These are phyloP conservation scores for Westerdykella aurantiaca DNA, from an alignment of 2,329 filamentous ascomycete species.

Conservation along the genomic window DNA sequence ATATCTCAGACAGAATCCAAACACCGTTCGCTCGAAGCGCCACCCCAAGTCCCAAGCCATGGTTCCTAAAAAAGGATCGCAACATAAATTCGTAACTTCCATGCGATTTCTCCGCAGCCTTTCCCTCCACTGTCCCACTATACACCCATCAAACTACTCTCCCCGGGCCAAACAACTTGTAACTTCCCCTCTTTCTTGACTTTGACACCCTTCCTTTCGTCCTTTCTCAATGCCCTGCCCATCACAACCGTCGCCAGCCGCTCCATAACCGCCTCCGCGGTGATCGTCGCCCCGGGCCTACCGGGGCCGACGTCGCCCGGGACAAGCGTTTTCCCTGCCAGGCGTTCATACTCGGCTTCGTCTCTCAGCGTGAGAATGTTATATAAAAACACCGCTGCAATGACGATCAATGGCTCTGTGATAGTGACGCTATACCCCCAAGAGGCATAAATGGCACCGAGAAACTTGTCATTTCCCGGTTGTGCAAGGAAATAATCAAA, in stretches of 20 bases:
- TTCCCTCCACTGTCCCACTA: no score
- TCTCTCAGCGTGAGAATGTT: conserved; percentile 25
- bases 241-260: conserved; percentile 30
- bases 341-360: conserved; percentile 21
- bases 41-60: no score
- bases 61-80: no score
- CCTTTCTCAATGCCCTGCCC: conserved; percentile 28
- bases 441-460: conserved; percentile 24
- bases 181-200: conserved; percentile 14
- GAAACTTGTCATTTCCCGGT: conserved; percentile 9
- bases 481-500: conserved; percentile 22
- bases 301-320: conserved; percentile 25
- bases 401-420: conserved; percentile 26
- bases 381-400: conserved; percentile 29
- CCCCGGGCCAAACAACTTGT: conserved; percentile 3
- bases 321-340: conserved; percentile 21
- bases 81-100: no score
- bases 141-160: no score
- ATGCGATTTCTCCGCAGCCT: neutral
- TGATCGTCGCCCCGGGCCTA: conserved; percentile 16
- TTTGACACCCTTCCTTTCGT: conserved; percentile 27
- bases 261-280: conserved; percentile 22
- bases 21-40: no score
- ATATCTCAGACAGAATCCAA: no score
- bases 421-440: conserved; percentile 35